These are phyloP conservation scores for Boletellus ananas DNA, from an alignment of 768 basidiomycete genomes.

Conservation along the genomic window DNA sequence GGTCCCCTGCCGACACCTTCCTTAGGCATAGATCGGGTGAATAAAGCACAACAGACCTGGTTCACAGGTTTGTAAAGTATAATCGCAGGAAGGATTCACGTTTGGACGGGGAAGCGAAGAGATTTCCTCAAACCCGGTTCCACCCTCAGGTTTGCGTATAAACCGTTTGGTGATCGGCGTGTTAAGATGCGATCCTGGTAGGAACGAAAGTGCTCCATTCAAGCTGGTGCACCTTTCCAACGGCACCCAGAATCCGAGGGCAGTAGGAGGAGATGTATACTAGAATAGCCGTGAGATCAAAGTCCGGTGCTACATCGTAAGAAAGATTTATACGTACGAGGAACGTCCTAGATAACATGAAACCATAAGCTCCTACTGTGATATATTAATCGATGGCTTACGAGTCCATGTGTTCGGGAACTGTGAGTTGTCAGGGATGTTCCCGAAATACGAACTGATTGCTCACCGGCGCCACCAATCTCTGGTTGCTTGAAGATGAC, in stretches of 20 bases:
- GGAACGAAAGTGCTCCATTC: constrained; percentile 85
- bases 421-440: constrained; percentile 35
- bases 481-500: constrained; percentile 92
- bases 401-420: constrained; percentile 93
- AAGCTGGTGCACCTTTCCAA: constrained; percentile 79
- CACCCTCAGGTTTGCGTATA: constrained; percentile 67
- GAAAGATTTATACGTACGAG: constrained; percentile 44
- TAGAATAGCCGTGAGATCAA: constrained; percentile 32
- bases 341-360: constrained; percentile 53
- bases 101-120: constrained; percentile 17
- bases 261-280: constrained; percentile 90
- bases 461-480: constrained; percentile 86
- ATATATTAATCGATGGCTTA: constrained; percentile 37
- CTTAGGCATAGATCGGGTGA: background rate
- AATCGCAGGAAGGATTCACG: constrained; percentile 35
- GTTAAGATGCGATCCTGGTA: constrained; percentile 84
- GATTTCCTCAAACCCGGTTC: constrained; percentile 81
- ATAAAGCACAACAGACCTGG: constrained; percentile 43
- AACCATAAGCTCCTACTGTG: background rate
- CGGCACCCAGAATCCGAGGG: constrained; percentile 96
- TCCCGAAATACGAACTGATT: background rate
- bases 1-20: constrained; percentile 52
- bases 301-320: background rate
- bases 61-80: constrained; percentile 66
- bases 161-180: constrained; percentile 80